Base-by-base conservation (phyloP, 768 basidiomycete genomes). In the Galerina marginata region DNA sequence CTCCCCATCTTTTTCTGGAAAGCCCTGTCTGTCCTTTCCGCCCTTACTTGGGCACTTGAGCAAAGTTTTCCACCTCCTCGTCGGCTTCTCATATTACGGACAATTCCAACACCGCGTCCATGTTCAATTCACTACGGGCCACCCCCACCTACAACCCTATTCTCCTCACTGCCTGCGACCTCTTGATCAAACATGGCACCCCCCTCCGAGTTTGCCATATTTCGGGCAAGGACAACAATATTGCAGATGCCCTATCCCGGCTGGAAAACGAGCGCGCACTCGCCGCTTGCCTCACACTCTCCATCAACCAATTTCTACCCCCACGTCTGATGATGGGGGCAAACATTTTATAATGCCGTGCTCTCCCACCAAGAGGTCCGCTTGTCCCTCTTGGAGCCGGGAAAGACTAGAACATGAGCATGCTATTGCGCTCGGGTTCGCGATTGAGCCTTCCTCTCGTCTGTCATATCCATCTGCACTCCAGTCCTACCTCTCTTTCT, bases 201-300 rank as follows among this genome's bases (percentile, higher is more conserved):
- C 45, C 71, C 4, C 43, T 74, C 0, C 63, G 68, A 0, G 68
- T 76, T 9, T 20, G 73, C 1, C 67, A 75, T 43, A 59, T 76
- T 15, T 61, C 69, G 0, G 71, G 74, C 0, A 11, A 48, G 0
- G 16, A 66, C 0, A 79, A 79, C 45, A 16, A 6, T 0, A 60
- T 75, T 2, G 74, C 75, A 0, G 76, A 78, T 51, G 71, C 74
- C 1, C 58, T 79, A 1, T 78, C 75, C 1, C 68, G 68, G 0
- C 50, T 29, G 4, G 6, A 37, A 57, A 1, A 42, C 56, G 26
- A 1, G 7, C n/a, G 2, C 11, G 67, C 67, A 3, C 37, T 46
- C 15, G n/a, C 9, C 38, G 11, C 25, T 5, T 12, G 3, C 20
- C 66, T 63, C 0, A 10, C 20, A 6, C 48, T 72, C 6, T 11